These are phyloP conservation scores for Yarrowia phangngaensis DNA, from an alignment of 805 yeast genomes.

Conservation along the genomic window DNA sequence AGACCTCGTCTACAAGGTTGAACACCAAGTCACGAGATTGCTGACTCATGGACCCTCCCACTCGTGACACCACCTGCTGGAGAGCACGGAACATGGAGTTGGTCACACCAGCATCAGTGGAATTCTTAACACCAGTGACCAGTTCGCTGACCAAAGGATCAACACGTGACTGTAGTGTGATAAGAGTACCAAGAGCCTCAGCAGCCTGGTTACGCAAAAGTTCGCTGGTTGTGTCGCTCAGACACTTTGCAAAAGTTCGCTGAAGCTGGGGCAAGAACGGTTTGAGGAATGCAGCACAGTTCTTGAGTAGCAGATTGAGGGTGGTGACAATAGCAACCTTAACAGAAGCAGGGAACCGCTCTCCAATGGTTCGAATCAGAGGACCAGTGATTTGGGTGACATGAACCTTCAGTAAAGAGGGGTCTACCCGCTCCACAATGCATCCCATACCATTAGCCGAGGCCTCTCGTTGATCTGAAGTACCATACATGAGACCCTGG, in stretches of 20 bases:
- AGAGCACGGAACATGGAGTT: conserved; percentile 83
- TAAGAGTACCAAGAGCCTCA: conserved; percentile 79
- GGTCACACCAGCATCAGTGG: conserved; percentile 67
- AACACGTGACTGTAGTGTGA: conserved; percentile 85
- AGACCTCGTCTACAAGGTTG: conserved; percentile 69
- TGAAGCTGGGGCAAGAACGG: conserved; percentile 98
- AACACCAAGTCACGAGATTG: conserved; percentile 64
- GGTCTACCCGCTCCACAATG: conserved; percentile 77
- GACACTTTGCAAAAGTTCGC: conserved; percentile 89
- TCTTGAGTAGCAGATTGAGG: conserved; percentile 66
- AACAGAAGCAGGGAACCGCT: conserved; percentile 83
- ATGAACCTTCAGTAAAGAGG: conserved; percentile 66
- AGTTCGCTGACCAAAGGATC: conserved; percentile 88
- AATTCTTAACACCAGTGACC: conserved; percentile 62
- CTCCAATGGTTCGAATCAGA: conserved; percentile 95
- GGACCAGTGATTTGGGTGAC: conserved; percentile 97
- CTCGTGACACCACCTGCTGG: conserved; percentile 72
- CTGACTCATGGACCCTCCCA: conserved; percentile 75
- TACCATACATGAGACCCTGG: conserved; percentile 95
- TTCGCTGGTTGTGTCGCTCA: conserved; percentile 71
- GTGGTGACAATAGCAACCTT: conserved; percentile 92
- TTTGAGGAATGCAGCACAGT: conserved; percentile 84
- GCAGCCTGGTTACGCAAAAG: conserved; percentile 80
- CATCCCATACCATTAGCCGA: conserved; percentile 89
- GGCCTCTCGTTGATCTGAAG: conserved; percentile 71